phyloP scores from a whole-genome alignment of 805 yeast species.

The Saccharomycopsis sp. region DNA sequence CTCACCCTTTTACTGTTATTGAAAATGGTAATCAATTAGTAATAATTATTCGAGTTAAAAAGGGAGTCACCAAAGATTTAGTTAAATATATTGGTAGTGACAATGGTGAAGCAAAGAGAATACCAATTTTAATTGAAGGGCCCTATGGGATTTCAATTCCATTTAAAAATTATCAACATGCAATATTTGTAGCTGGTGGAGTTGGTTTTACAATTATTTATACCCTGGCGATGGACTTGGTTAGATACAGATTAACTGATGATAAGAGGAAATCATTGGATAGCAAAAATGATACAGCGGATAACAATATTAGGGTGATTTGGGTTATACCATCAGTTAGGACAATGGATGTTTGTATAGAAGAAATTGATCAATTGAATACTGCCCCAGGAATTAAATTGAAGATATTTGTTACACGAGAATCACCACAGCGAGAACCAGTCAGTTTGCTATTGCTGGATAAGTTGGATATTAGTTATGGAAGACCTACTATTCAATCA shows the following conservation, averaged over 20 bases:
- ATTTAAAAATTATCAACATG: constrained; percentile 42
- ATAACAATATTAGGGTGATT: constrained; percentile 10
- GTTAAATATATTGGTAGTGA: constrained; percentile 27
- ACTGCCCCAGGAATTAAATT: constrained; percentile 3
- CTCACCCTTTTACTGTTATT: constrained; percentile 51
- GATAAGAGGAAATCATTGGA: constrained; percentile 11
- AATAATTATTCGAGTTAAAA: constrained; percentile 39
- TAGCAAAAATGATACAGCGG: neutral
- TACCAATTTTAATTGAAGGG: constrained; percentile 49
- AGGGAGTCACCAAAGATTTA: constrained; percentile 38
- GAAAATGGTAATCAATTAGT: constrained; percentile 30
- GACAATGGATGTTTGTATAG: constrained; percentile 13
- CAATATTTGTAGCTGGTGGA: constrained; percentile 65
- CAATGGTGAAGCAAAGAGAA: constrained; percentile 24
- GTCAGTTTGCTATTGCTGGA: too few relatives aligned
- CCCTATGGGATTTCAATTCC: constrained; percentile 59
- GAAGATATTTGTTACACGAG: constrained; percentile 14
- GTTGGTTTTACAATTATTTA: constrained; percentile 64
- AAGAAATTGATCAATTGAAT: constrained; percentile 13
- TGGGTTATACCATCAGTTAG: constrained; percentile 19
- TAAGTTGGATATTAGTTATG: constrained; percentile 1
- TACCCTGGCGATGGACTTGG: constrained; percentile 37
- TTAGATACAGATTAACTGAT: constrained; percentile 15
- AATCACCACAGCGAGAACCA: neutral
- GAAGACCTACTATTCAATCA: constrained; percentile 7